Conservation (phyloP, 352 stramenopile species). For the Phytophthora tentaculata region DNA sequence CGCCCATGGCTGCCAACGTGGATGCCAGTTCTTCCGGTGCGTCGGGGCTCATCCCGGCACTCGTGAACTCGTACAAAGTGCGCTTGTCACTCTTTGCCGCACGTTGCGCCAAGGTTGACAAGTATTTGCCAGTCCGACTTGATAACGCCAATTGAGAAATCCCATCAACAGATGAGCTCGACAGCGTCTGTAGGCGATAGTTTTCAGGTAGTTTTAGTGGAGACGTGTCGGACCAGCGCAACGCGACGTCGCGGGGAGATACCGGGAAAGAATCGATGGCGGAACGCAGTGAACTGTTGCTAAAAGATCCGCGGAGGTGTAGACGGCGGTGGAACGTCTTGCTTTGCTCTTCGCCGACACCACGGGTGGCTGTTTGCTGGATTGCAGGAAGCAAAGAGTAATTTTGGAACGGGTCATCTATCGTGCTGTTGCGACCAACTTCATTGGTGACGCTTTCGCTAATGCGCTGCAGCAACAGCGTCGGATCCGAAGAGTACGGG, state of each 20-base stretch:
- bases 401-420: slow-evolving; percentile 27
- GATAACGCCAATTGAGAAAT: slow-evolving; percentile 59
- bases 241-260: slow-evolving; percentile 35
- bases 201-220: slow-evolving; percentile 29
- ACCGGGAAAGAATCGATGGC: slow-evolving; percentile 37
- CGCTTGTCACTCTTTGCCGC: slow-evolving; percentile 56
- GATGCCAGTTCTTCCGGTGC: slow-evolving; percentile 65
- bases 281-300: slow-evolving; percentile 28
- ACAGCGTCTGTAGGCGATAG: slow-evolving; percentile 35
- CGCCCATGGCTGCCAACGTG: slow-evolving; percentile 45
- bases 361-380: slow-evolving; percentile 7
- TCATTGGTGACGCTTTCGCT: slow-evolving; percentile 26
- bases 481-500: slow-evolving; percentile 43
- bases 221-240: slow-evolving; percentile 46
- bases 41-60: slow-evolving; percentile 76
- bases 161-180: slow-evolving; percentile 38
- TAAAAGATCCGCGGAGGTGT: slow-evolving; percentile 59
- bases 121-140: slow-evolving; percentile 48
- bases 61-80: slow-evolving; percentile 77
- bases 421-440: slow-evolving; percentile 10
- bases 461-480: slow-evolving; percentile 36
- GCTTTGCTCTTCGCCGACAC: not conserved
- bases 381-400: slow-evolving; percentile 54
- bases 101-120: slow-evolving; percentile 46
- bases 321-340: slow-evolving; percentile 54